Percentiles rank a stretch among this genome's conserved stretches.
Conservation (phyloP, 129 eudicot species). For the Arctium minus region DNA sequence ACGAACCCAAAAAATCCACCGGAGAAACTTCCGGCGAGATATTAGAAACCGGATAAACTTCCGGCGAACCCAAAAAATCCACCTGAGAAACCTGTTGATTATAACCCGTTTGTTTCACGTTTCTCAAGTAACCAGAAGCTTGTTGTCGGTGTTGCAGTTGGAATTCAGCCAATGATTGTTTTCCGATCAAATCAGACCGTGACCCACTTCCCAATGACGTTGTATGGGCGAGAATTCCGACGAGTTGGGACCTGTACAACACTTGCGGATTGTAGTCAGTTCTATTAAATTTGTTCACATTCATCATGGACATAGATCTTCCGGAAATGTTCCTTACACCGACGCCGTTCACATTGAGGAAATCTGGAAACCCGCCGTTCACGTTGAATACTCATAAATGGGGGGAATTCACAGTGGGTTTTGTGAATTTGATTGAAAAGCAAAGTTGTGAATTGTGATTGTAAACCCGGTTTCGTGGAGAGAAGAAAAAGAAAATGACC, state of each 20-base stretch:
- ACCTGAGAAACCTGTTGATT: too few relatives aligned
- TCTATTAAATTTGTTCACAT: slow-evolving; percentile 8
- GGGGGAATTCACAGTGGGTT: neutral
- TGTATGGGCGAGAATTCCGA: slow-evolving; percentile 41
- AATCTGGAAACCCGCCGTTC: slow-evolving; percentile 46
- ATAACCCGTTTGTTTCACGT: too few relatives aligned
- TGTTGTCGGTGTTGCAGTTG: too few relatives aligned
- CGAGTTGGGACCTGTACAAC: slow-evolving; percentile 34
- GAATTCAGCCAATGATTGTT: slow-evolving; percentile 22
- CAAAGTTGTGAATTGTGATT: neutral
- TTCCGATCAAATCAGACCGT: slow-evolving; percentile 58
- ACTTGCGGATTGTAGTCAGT: slow-evolving; percentile 32
- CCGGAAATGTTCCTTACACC: slow-evolving; percentile 21
- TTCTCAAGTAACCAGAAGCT: too few relatives aligned
- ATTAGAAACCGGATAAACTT: too few relatives aligned
- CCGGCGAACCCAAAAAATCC: too few relatives aligned
- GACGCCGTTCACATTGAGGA: slow-evolving; percentile 22
- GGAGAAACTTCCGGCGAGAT: too few relatives aligned
- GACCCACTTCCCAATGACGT: slow-evolving; percentile 32
- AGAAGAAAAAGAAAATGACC: neutral
- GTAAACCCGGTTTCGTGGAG: neutral
- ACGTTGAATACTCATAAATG: neutral
- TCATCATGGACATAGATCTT: slow-evolving; percentile 32
- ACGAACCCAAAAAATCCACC: too few relatives aligned
- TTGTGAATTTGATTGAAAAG: slow-evolving; percentile 21